A percentile compares a stretch with the other conserved stretches of the same genome.
phyloP scores from a whole-genome alignment of 306 rosid species.

The Quercus dentata region DNA sequence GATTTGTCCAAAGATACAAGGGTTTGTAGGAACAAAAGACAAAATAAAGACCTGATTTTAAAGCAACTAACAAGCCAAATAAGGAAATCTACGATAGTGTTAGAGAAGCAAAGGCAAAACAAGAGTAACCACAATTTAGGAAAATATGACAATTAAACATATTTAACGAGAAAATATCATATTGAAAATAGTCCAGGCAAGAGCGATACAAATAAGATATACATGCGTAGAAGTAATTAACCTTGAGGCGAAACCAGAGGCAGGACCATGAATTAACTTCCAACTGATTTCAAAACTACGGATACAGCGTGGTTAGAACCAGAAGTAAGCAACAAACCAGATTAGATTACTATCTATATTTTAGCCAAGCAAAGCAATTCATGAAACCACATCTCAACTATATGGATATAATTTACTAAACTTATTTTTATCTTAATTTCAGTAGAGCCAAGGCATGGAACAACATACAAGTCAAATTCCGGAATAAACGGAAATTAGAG shows the following conservation, averaged over 20 bases:
- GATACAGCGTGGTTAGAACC: background rate
- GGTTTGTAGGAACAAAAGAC: too few relatives aligned
- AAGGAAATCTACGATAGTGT: too few relatives aligned
- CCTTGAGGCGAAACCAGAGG: background rate
- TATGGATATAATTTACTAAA: slow-evolving; percentile 25
- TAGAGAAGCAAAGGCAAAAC: too few relatives aligned
- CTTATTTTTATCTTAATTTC: slow-evolving; percentile 17
- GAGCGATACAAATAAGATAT: too few relatives aligned
- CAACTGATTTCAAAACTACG: background rate
- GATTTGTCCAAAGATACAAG: too few relatives aligned
- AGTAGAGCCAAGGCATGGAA: slow-evolving; percentile 29
- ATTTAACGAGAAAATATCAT: too few relatives aligned
- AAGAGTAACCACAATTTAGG: too few relatives aligned
- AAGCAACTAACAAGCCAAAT: too few relatives aligned
- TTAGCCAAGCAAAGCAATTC: background rate
- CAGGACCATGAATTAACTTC: background rate
- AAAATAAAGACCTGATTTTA: too few relatives aligned
- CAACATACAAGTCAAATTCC: slow-evolving; percentile 38
- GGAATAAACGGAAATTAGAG: slow-evolving; percentile 29
- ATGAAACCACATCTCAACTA: background rate
- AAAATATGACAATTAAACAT: background rate
- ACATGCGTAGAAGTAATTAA: background rate
- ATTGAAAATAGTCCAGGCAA: too few relatives aligned
- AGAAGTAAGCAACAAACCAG: background rate
- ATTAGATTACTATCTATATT: background rate